Conservation (phyloP, 768 basidiomycete species). For the Tylopilus sp. region DNA sequence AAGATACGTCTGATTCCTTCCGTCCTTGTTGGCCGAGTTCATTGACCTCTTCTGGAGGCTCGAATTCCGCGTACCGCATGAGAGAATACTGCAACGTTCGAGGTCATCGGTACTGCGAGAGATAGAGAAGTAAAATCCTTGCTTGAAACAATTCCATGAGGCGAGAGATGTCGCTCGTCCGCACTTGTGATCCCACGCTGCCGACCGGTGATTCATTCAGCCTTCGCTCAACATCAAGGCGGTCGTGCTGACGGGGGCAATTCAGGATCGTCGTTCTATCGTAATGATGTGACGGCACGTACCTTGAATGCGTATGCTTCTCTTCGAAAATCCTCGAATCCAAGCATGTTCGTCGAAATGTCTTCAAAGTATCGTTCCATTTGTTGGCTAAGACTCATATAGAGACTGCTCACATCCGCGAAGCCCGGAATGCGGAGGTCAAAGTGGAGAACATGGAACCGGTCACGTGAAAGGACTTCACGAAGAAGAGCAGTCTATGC, state of each 20-base stretch:
- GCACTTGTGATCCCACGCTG: slow-evolving; percentile 49
- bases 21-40: slow-evolving; percentile 22
- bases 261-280: not conserved
- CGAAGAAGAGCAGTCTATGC: slow-evolving; percentile 71
- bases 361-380: slow-evolving; percentile 79
- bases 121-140: slow-evolving; percentile 3
- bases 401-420: slow-evolving; percentile 75
- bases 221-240: slow-evolving; percentile 67
- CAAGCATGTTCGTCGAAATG: slow-evolving; percentile 53
- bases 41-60: slow-evolving; percentile 36
- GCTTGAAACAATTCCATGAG: slow-evolving; percentile 86
- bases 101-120: not conserved
- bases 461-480: slow-evolving; percentile 65
- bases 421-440: slow-evolving; percentile 84
- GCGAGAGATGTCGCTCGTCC: slow-evolving; percentile 76
- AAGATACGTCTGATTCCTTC: slow-evolving; percentile 34
- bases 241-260: slow-evolving; percentile 56
- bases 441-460: slow-evolving; percentile 79
- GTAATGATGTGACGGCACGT: not conserved
- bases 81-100: slow-evolving; percentile 51
- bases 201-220: slow-evolving; percentile 42
- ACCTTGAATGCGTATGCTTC: slow-evolving; percentile 83
- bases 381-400: slow-evolving; percentile 71
- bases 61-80: slow-evolving; percentile 70
- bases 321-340: slow-evolving; percentile 69